A percentile compares a stretch with the other conserved stretches of the same genome.
Conservation (phyloP, 2,329 filamentous ascomycete species). For the Biscogniauxia marginata region DNA sequence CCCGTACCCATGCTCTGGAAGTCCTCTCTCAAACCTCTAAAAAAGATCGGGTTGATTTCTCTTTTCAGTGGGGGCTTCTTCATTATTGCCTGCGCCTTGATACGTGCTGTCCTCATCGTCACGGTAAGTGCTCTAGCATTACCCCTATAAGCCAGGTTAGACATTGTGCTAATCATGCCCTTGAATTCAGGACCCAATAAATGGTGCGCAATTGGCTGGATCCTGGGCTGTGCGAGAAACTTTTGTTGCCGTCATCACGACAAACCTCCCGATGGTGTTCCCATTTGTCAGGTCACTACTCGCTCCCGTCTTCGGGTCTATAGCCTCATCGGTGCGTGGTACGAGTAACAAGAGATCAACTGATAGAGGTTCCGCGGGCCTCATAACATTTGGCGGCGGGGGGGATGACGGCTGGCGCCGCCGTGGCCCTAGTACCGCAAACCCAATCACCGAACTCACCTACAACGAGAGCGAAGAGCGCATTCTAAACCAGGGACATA, state of each 20-base stretch:
- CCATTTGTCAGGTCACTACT: conserved; percentile 41
- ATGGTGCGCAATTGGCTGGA: conserved; percentile 39
- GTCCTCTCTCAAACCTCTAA: conserved; percentile 33
- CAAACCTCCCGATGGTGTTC: conserved; percentile 44
- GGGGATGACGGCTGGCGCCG: conserved; percentile 25
- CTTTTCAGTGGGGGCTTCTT: conserved; percentile 40
- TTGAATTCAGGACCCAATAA: conserved; percentile 35
- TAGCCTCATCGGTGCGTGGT: conserved; percentile 36
- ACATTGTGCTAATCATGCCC: neutral
- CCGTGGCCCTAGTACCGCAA: conserved; percentile 26
- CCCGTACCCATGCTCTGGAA: conserved; percentile 51
- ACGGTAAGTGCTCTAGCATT: conserved; percentile 22
- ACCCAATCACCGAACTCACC: conserved; percentile 38
- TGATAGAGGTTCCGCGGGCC: conserved; percentile 27
- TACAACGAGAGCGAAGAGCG: conserved; percentile 43
- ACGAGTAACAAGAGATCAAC: conserved; percentile 37
- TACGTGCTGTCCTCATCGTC: conserved; percentile 38
- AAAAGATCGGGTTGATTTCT: conserved; percentile 36
- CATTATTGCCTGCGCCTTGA: conserved; percentile 36
- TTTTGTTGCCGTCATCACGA: conserved; percentile 42
- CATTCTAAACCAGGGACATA: conserved; percentile 36
- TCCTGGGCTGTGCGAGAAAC: conserved; percentile 44
- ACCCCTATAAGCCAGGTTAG: neutral
- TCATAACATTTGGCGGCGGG: conserved; percentile 38
- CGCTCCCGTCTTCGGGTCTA: conserved; percentile 29